Evolutionary conservation across 1,284 basidiomycete species (phyloP), one percentile per base, ranked within the genome.

Genomic region (Microbotryum lychnidis-dioicae): DNA sequence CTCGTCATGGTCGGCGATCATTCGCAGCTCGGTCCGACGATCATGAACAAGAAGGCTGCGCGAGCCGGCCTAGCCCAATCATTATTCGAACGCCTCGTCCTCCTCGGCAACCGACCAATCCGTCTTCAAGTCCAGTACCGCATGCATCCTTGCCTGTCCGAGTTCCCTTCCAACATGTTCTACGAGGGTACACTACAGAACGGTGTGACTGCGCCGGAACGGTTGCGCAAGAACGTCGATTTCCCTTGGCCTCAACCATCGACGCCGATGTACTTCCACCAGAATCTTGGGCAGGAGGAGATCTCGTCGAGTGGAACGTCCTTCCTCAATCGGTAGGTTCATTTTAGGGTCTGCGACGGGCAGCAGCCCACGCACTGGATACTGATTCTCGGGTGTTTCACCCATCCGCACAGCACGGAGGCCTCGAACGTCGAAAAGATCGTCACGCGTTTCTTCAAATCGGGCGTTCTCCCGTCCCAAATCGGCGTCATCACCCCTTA

Each of bases 41-140:
- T 99, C 75, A 98, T 98, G 96, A 98, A 97, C 84, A 98, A 97
- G 83, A 97, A 98, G 75, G 96, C 94, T 1, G 96, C 96, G 0
- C 86, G 91, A 18, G 96, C 96, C 0, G 96, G 96, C 33, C 82
- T 98, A 50, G 97, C 92, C 0, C 93, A 97, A 75, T 97, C 93
- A 1, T 84, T 99, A 27, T 98, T 99, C 73, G 96, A 99, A 76
- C 87, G 96, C 46, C 84, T 99, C 56, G 92, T 98, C 68, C 82
- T 97, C 55, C 85, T 98, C 59, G 87, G 88, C 53, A 98, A 98
- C 76, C 84, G 91, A 27, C 96, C 96, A 21, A 98, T 98, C 72
- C 91, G 96, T 65, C 83, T 99, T 44, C 92, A 98, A 78, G 96
- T 99, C 50, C 96, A 99, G 77, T 99, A 99, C 75, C 93, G 96